phyloP scores from a whole-genome alignment of 148 eudicot genomes.

The Polygonum maritimum region DNA sequence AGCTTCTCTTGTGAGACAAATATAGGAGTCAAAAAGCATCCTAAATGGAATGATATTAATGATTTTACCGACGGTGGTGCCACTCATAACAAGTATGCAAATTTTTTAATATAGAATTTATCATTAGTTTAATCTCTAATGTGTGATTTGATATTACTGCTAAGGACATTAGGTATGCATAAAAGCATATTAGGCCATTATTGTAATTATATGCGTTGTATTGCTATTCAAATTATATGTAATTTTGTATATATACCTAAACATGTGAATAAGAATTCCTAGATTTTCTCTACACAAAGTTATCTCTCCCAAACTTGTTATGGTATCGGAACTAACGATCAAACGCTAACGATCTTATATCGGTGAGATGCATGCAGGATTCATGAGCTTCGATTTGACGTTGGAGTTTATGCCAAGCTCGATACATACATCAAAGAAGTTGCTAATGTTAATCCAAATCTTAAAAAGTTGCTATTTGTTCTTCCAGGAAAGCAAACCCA shows the following conservation, averaged over 20 bases:
- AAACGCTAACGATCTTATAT: not conserved
- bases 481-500: not conserved
- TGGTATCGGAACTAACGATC: no score
- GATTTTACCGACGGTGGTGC: constrained; percentile 42
- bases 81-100: not conserved
- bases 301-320: no score
- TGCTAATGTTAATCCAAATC: not conserved
- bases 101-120: no score
- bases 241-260: no score
- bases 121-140: no score
- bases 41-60: constrained; percentile 34
- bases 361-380: not conserved
- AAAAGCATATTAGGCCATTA: no score
- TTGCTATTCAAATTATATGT: no score
- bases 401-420: not conserved
- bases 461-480: not conserved
- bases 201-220: no score
- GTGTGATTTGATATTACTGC: no score
- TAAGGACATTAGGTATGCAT: no score
- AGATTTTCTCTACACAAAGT: no score
- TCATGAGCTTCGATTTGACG: not conserved
- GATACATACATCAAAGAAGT: not conserved
- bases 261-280: no score
- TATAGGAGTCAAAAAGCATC: constrained; percentile 58
- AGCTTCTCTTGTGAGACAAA: constrained; percentile 35